Conservation (phyloP, 768 basidiomycete genomes). For the Lactarius sanguifluus region DNA sequence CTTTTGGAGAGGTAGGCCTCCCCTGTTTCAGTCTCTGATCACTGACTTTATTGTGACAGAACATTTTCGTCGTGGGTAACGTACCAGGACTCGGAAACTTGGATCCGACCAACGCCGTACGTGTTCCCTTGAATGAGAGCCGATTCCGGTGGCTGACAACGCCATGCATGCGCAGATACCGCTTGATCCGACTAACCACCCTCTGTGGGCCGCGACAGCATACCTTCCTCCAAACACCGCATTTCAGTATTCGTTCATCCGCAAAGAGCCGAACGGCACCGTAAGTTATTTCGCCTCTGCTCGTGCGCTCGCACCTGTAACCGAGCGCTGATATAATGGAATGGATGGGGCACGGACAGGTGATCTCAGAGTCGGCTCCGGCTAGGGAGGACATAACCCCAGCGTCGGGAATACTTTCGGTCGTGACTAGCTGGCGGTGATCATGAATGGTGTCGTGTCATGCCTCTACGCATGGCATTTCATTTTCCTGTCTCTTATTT, state of each 20-base stretch:
- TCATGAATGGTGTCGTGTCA: neutral
- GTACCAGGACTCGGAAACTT: slow-evolving; percentile 54
- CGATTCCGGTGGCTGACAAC: neutral
- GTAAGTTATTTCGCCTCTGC: slow-evolving; percentile 37
- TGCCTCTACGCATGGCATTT: neutral
- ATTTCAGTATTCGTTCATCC: slow-evolving; percentile 62
- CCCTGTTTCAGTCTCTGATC: neutral
- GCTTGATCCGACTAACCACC: slow-evolving; percentile 52
- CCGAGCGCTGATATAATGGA: neutral
- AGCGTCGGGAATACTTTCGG: slow-evolving; percentile 34
- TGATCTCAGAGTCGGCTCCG: slow-evolving; percentile 63
- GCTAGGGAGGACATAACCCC: slow-evolving; percentile 49
- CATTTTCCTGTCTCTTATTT: no score
- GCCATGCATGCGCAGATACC: slow-evolving; percentile 41
- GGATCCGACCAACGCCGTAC: slow-evolving; percentile 49
- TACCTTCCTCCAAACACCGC: slow-evolving; percentile 48
- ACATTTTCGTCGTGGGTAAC: slow-evolving; percentile 59
- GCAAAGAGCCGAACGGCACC: slow-evolving; percentile 50
- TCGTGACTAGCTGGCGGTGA: slow-evolving; percentile 49
- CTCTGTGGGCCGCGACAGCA: slow-evolving; percentile 52
- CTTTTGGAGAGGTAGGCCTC: slow-evolving; percentile 52
- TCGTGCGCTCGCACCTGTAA: slow-evolving; percentile 32
- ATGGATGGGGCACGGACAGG: slow-evolving; percentile 6
- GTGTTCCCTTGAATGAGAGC: neutral
- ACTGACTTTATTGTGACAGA: slow-evolving; percentile 38